phyloP scores from a whole-genome alignment of 1,284 basidiomycete species.

The Golubevia pallescens region DNA sequence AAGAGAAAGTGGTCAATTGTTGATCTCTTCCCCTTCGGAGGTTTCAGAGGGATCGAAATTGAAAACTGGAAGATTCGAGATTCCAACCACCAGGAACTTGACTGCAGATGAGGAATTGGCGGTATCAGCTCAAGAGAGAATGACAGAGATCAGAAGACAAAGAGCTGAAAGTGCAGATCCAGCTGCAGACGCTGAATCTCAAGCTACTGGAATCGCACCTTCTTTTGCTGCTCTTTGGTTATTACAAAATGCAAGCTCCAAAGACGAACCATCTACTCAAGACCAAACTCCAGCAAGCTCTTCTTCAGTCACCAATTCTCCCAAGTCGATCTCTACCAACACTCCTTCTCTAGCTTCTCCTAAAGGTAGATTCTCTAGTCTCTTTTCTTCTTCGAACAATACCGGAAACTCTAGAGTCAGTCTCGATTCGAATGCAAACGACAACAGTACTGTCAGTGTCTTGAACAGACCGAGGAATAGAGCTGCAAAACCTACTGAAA shows the following conservation, averaged over 20 bases:
- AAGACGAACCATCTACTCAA: neutral
- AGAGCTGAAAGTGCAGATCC: slow-evolving; percentile 23
- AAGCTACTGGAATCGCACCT: slow-evolving; percentile 20
- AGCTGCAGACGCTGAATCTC: slow-evolving; percentile 7
- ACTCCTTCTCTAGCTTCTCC: slow-evolving; percentile 6
- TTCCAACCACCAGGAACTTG: too few species aligned
- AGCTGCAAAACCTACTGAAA: slow-evolving; percentile 20
- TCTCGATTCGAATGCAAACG: neutral
- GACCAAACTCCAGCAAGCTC: too few species aligned
- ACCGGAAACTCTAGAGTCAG: neutral
- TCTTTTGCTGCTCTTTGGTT: slow-evolving; percentile 51
- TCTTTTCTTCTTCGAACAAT: neutral
- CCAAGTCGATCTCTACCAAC: neutral
- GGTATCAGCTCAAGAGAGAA: slow-evolving; percentile 21
- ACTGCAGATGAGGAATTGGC: too few species aligned
- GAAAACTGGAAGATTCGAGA: too few species aligned
- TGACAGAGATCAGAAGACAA: slow-evolving; percentile 38
- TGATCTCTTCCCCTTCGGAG: too few species aligned
- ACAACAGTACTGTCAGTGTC: slow-evolving; percentile 12
- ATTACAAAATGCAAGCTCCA: slow-evolving; percentile 21
- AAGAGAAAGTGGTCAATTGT: too few species aligned
- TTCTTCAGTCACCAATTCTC: neutral
- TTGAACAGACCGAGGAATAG: slow-evolving; percentile 36
- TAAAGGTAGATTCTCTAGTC: slow-evolving; percentile 1
- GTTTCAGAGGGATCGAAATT: too few species aligned